A percentile compares a stretch with the other conserved stretches of the same genome.
Evolutionary conservation across 345 rosid species (phyloP).

Genomic region (Noccaea bulbosa): DNA sequence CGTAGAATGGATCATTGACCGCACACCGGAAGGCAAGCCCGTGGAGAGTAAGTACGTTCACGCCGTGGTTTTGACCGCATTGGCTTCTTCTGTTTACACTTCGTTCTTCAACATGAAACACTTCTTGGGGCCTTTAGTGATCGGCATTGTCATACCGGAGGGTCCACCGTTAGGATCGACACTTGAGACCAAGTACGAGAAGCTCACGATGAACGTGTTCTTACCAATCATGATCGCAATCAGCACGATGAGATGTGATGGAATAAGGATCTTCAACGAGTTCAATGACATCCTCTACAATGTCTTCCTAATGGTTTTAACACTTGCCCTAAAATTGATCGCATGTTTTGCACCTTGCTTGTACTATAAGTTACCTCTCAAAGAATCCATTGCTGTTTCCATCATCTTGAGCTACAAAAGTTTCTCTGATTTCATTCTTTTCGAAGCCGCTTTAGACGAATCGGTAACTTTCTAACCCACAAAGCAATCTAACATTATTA

Average conservation of each 20-base stretch:
- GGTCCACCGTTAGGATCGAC: constrained; percentile 52
- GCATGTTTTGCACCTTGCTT: constrained; percentile 34
- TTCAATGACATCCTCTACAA: constrained; percentile 20
- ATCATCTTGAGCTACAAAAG: constrained; percentile 29
- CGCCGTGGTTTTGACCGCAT: constrained; percentile 25
- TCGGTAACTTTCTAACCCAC: constrained; percentile 2
- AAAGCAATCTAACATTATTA: not conserved
- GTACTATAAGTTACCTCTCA: constrained; percentile 33
- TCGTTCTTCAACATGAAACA: constrained; percentile 11
- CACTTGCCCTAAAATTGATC: constrained; percentile 10
- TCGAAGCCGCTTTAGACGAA: constrained; percentile 6
- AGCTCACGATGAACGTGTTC: constrained; percentile 29
- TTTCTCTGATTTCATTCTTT: constrained; percentile 20
- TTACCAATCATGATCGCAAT: constrained; percentile 29
- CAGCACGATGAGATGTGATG: constrained; percentile 36
- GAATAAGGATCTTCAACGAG: constrained; percentile 1
- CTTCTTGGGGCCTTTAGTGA: constrained; percentile 41
- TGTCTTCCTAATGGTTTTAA: constrained; percentile 9
- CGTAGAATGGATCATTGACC: constrained; percentile 35
- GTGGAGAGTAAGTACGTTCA: constrained; percentile 27
- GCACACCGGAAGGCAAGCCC: constrained; percentile 44
- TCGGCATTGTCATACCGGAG: constrained; percentile 48
- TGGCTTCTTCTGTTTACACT: constrained; percentile 30
- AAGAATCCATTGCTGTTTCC: constrained; percentile 27
- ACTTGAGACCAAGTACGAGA: constrained; percentile 28